These are phyloP conservation scores for Bipolaris zeicola DNA, from an alignment of 2,329 filamentous ascomycete genomes.

Conservation along the genomic window DNA sequence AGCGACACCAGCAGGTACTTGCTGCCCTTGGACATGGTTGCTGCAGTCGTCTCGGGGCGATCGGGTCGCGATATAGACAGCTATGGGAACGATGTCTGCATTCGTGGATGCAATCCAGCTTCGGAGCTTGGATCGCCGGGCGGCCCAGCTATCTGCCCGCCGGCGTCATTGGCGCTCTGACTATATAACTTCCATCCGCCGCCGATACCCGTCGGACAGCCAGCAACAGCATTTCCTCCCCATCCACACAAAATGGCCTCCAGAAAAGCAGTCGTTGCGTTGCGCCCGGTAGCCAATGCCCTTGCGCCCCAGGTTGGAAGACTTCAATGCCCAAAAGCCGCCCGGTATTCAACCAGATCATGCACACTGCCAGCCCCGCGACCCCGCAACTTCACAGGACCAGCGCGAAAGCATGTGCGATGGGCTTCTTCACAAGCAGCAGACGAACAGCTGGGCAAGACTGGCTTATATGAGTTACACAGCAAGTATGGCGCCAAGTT, in stretches of 20 bases:
- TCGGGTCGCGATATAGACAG: conserved; percentile 23
- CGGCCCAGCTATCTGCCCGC: conserved; percentile 8
- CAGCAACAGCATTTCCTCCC: conserved; percentile 11
- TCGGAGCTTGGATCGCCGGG: conserved; percentile 23
- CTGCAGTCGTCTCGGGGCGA: conserved; percentile 19
- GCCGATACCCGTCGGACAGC: conserved; percentile 22
- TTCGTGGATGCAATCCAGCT: conserved; percentile 26
- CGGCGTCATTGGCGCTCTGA: conserved; percentile 26
- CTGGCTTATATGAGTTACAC: conserved; percentile 80
- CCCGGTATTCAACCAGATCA: conserved; percentile 19
- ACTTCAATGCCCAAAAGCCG: conserved; percentile 18
- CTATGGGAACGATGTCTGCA: conserved; percentile 25
- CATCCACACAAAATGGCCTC: conserved; percentile 37
- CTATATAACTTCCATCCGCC: conserved; percentile 21
- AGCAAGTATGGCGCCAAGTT: conserved; percentile 83
- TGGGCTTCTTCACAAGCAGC: conserved; percentile 37
- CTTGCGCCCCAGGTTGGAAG: conserved; percentile 21
- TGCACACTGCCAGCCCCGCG: conserved; percentile 26
- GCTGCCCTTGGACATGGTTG: conserved; percentile 51
- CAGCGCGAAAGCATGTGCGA: conserved; percentile 26
- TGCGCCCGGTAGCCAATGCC: conserved; percentile 37
- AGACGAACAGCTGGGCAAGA: conserved; percentile 57
- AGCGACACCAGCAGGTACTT: conserved; percentile 91
- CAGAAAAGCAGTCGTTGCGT: conserved; percentile 28
- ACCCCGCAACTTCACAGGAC: conserved; percentile 34